These are phyloP conservation scores for Gonium pectorale DNA, from an alignment of 139 green algal species.

Conservation along the genomic window DNA sequence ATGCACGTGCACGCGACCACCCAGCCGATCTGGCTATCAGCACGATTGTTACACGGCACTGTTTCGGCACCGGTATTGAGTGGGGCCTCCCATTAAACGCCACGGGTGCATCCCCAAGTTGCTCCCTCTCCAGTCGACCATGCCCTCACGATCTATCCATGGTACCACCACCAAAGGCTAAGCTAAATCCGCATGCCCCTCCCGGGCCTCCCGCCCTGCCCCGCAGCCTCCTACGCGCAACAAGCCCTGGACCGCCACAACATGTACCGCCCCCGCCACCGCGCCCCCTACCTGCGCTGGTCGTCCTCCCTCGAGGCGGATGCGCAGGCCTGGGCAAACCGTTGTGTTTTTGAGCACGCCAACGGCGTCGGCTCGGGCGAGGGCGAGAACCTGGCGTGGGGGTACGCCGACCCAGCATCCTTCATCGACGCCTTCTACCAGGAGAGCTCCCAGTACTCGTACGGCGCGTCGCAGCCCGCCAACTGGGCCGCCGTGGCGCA, in stretches of 20 bases:
- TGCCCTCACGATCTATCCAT: no score
- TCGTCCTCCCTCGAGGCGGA: constrained; percentile 23
- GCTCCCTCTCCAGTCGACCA: no score
- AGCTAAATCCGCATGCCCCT: no score
- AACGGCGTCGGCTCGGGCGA: not conserved
- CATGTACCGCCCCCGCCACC: constrained; percentile 37
- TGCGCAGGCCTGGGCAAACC: constrained; percentile 37
- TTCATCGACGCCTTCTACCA: constrained; percentile 53
- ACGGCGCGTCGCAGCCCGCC: not conserved
- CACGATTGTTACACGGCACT: no score
- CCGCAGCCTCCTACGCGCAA: constrained; percentile 7
- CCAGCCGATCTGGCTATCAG: no score
- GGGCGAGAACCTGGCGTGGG: constrained; percentile 52
- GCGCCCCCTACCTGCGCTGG: constrained; percentile 44
- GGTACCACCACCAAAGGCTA: no score
- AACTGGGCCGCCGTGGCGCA: constrained; percentile 37
- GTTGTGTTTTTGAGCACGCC: constrained; percentile 45
- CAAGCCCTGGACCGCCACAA: constrained; percentile 35
- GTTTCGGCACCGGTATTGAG: no score
- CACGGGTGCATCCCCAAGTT: no score
- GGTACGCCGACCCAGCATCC: constrained; percentile 28
- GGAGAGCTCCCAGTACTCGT: constrained; percentile 27
- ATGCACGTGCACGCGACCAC: no score
- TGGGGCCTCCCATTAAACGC: no score
- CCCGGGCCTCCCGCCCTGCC: no score